These are phyloP conservation scores for Moringa oleifera DNA, from an alignment of 345 rosid species.

Conservation along the genomic window DNA sequence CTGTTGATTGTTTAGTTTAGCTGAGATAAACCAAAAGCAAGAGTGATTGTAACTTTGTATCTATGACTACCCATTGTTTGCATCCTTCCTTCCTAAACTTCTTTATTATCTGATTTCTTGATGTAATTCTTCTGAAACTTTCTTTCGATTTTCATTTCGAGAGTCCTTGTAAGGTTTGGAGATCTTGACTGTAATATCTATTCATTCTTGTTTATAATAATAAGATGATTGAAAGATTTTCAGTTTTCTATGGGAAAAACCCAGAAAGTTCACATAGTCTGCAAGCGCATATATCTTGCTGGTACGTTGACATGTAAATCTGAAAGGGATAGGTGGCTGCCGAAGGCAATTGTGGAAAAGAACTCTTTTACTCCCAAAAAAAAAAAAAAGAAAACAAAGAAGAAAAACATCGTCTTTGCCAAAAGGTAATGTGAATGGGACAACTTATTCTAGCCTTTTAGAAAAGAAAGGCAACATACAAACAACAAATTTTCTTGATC, in stretches of 20 bases:
- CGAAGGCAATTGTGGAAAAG: neutral
- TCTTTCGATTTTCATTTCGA: neutral
- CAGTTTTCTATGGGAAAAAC: too few relatives aligned
- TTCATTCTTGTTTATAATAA: slow-evolving; percentile 3
- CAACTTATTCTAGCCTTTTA: neutral
- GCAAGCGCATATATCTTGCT: too few relatives aligned
- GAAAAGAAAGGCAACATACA: neutral
- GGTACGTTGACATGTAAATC: too few relatives aligned
- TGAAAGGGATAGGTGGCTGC: neutral
- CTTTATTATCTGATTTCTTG: slow-evolving; percentile 1
- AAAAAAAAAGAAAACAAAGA: too few relatives aligned
- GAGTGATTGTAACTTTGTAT: slow-evolving; percentile 6
- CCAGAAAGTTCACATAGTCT: too few relatives aligned
- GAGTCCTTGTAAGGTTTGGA: slow-evolving; percentile 3
- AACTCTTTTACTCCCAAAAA: neutral
- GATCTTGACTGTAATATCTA: slow-evolving; percentile 5
- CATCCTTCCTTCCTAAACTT: neutral
- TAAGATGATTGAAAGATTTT: neutral
- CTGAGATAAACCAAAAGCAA: slow-evolving; percentile 9
- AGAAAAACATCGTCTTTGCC: too few relatives aligned
- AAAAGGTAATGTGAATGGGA: slow-evolving; percentile 12
- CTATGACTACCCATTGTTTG: slow-evolving; percentile 6
- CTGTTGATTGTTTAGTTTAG: slow-evolving; percentile 8
- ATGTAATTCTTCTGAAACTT: too few relatives aligned
- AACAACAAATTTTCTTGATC: neutral